Evolutionary conservation across 352 stramenopile species (phyloP), one percentile per base, ranked within the genome.

Genomic region (Pythium brachiatum): DNA sequence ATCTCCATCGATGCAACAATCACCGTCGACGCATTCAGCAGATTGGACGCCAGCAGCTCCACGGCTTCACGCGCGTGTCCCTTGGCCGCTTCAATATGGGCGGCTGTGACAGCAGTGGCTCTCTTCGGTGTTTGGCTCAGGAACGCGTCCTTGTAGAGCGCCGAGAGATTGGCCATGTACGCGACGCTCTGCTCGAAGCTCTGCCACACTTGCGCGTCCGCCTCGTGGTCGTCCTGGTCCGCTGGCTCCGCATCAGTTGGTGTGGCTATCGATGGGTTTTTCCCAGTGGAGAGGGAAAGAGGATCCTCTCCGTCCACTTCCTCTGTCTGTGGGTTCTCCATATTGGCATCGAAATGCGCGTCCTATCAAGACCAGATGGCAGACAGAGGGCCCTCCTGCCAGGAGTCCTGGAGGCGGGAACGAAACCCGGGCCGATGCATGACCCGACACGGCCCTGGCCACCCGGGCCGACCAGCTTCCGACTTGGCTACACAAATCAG

Each of bases 11-110:
- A 48, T 29, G 58, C 63, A 39, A 83, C 50, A 27, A 88, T 56
- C 3, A 71, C 66, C 25, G 66, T 76, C 36, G 79, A 77, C 7
- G 67, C 69, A 39, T 82, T 80, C 20, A 89, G 59, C 34, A 89
- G 25, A 46, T 86, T 89, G 11, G 77, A 81, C n/a, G 75, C 75
- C 13, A 86, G 72, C 32, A 89, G 60, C 53, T 86, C 76, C 8
- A 89, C 60, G 8, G 71, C 79, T 52, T 89, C 71, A 23, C 76
- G 72, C 13, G 77, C 66, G 51, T 89, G 79, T 7, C 69, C 63
- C 50, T 75, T 75, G 21, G 71, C 77, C 38, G 77, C 72, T 27
- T 83, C 60, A 57, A 86, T 23, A 29, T 80, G 76, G 29, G 66
- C 43, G 52, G 74, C 70, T 3, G 75, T 71, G 56, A 74, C 50